Evolutionary conservation across 2,329 filamentous ascomycete species (phyloP).

Genomic region (Ambrosiella xylebori): DNA sequence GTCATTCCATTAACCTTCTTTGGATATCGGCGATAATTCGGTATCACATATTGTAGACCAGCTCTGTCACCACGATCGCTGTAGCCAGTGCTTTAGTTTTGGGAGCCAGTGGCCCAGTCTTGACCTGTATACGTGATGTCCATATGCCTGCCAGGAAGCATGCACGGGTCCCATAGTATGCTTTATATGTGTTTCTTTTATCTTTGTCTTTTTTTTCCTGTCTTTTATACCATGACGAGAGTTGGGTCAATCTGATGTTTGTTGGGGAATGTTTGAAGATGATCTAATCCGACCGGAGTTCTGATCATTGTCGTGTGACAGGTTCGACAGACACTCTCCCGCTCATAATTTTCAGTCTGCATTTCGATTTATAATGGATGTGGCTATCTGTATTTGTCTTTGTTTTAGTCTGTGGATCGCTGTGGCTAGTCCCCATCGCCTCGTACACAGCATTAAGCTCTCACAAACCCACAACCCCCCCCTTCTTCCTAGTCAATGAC

Average conservation of each 20-base stretch:
- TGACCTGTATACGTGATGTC: not conserved
- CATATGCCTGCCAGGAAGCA: not conserved
- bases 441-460: not conserved
- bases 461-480: not conserved
- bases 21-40: not conserved
- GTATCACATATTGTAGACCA: not conserved
- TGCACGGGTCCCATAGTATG: not conserved
- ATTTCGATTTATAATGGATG: not conserved
- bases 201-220: not conserved
- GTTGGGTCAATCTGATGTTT: not conserved
- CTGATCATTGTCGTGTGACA: not conserved
- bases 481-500: not conserved
- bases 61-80: not conserved
- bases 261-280: not conserved
- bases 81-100: not conserved
- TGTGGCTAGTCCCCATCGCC: not conserved
- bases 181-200: not conserved
- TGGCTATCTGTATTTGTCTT: not conserved
- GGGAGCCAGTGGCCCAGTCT: not conserved
- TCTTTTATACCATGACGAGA: not conserved
- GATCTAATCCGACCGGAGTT: not conserved
- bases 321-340: not conserved
- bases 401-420: not conserved
- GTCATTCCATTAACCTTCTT: constrained; percentile 6
- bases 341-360: not conserved